Base-by-base conservation (phyloP, 192 early-diverging fungal species). In the Mortierella claussenii region DNA sequence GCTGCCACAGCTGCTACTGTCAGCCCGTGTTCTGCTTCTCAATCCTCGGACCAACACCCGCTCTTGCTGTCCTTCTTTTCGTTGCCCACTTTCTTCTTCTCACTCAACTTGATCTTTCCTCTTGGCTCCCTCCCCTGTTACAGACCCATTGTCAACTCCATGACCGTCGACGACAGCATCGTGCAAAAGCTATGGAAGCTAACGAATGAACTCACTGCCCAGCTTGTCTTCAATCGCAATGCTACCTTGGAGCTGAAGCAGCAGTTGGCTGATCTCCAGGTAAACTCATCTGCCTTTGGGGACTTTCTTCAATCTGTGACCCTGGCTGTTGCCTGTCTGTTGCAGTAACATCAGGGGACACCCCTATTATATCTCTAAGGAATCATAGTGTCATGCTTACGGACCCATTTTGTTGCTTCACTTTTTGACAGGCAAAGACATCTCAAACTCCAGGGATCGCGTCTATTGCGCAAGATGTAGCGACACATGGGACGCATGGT, bases 151-250 rank as follows among this genome's bases (percentile, higher is more conserved):
- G 2, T 15, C n/a, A 27, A 30, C 56, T 31, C 51, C 60, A 71
- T 64, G 56, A 79, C 67, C 55, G 76, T 79, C 42, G 83, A 84
- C 32, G 83, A 84, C 46, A 67, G 69, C 31, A 62, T 73, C 15
- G 65, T 80, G 49, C 83, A 84, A 55, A 79, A 69, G 53, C 62
- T 84, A 31, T 80, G 79, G 65, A 82, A 82, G 52, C 60, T 82
- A 15, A 80, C 83, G 30, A 84, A 80, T 47, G 83, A 84, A 55
- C 68, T 84, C 28, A 66, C 75, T 15, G 65, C 74, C 32, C 80
- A 82, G 58, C 76, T 74, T 40, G 79, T 80, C 34, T 69, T 67
- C 15, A 84, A 84, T 43, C 70, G 80, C 13, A 76, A 80, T 23
- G 65, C 79, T 6, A 78, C 76, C 18, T 21, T 66, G 1, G 70